A percentile compares a stretch with the other conserved stretches of the same genome.
Evolutionary conservation across 2,329 filamentous ascomycete species (phyloP).

Genomic region (Alternaria sp.): DNA sequence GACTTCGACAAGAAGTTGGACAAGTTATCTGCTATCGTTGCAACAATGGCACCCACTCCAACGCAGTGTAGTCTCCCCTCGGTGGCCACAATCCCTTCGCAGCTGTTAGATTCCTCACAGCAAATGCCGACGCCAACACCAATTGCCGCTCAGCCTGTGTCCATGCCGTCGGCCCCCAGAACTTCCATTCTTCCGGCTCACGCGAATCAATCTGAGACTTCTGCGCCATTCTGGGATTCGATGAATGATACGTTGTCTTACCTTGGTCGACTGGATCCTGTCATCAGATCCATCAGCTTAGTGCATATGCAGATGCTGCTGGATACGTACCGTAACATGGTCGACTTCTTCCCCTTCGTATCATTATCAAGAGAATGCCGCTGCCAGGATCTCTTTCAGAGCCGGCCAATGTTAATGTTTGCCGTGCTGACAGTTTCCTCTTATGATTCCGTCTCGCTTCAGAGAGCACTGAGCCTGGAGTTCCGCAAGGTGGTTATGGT

Average conservation of each 20-base stretch:
- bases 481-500: constrained; percentile 49
- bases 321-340: constrained; percentile 45
- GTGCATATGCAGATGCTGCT: constrained; percentile 46
- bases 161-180: constrained; percentile 26
- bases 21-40: constrained; percentile 45
- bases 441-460: constrained; percentile 42
- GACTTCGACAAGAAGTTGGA: constrained; percentile 49
- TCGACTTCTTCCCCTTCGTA: constrained; percentile 49
- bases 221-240: constrained; percentile 45
- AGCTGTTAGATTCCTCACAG: constrained; percentile 34
- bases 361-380: constrained; percentile 38
- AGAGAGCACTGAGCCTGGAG: constrained; percentile 44
- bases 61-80: constrained; percentile 37
- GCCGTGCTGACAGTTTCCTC: constrained; percentile 46
- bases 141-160: constrained; percentile 21
- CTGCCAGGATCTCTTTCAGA: constrained; percentile 40
- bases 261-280: constrained; percentile 43
- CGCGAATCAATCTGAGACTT: constrained; percentile 36
- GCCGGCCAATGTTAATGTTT: constrained; percentile 47
- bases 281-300: constrained; percentile 47
- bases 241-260: constrained; percentile 45
- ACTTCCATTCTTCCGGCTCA: constrained; percentile 36
- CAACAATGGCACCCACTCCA: constrained; percentile 37
- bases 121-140: constrained; percentile 25
- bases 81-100: constrained; percentile 32